phyloP scores from a whole-genome alignment of 768 basidiomycete species.

The Mycena filopes region DNA sequence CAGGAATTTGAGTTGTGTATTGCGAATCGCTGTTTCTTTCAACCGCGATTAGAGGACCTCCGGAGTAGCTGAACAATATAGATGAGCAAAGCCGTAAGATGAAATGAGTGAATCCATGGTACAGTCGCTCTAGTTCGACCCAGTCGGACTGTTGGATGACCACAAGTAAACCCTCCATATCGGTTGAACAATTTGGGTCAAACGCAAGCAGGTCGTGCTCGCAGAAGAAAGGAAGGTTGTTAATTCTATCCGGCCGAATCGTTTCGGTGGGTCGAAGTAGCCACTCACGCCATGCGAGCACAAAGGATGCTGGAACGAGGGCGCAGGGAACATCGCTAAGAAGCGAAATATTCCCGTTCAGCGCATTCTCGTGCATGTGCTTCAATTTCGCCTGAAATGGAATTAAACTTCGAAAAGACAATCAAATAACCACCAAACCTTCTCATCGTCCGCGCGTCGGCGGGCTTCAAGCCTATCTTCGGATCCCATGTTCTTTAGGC shows the following conservation, averaged over 20 bases:
- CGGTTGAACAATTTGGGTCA: conserved; percentile 71
- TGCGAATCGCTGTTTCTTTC: conserved; percentile 47
- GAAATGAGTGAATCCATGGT: conserved; percentile 38
- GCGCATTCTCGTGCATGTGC: conserved; percentile 67
- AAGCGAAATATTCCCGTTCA: conserved; percentile 56
- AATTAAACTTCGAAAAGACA: conserved; percentile 27
- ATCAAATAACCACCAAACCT: conserved; percentile 55
- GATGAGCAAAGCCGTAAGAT: conserved; percentile 16
- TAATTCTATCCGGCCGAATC: conserved; percentile 67
- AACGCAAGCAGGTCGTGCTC: conserved; percentile 70
- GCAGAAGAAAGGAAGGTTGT: conserved; percentile 75
- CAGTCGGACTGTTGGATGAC: conserved; percentile 74
- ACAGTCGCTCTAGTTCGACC: conserved; percentile 70
- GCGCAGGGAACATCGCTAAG: conserved; percentile 64
- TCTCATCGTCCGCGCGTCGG: conserved; percentile 80
- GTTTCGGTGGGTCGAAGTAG: conserved; percentile 62
- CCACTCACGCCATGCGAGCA: conserved; percentile 80
- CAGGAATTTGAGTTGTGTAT: conserved; percentile 60
- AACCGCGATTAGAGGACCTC: conserved; percentile 63
- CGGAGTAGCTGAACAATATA: conserved; percentile 59
- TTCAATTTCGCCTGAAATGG: conserved; percentile 67
- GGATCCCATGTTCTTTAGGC: conserved; percentile 61
- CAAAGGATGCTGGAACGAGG: conserved; percentile 69
- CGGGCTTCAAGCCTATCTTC: conserved; percentile 72
- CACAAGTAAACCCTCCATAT: conserved; percentile 65